Percentiles rank a stretch among this genome's conserved stretches.
These are phyloP conservation scores for Russula abietina DNA, from an alignment of 768 basidiomycete species.

Conservation along the genomic window DNA sequence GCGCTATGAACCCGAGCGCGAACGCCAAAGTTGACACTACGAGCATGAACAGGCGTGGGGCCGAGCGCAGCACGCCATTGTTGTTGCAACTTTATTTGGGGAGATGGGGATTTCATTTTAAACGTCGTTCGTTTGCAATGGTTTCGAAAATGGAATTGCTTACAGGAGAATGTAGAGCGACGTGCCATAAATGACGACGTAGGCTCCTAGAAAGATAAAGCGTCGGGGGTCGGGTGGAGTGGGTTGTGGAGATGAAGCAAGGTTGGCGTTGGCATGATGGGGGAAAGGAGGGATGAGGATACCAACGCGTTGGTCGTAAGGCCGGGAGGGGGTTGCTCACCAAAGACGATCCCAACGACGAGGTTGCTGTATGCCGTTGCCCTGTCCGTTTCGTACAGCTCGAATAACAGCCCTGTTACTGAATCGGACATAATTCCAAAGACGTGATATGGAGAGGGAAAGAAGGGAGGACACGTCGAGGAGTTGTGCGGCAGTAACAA, in stretches of 20 bases:
- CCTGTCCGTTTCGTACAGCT: constrained; percentile 3
- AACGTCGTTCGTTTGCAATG: no score
- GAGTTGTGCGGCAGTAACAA: no score
- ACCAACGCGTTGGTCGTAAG: no score
- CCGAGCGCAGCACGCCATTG: constrained; percentile 1
- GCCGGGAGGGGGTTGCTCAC: constrained; percentile 6
- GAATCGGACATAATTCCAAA: constrained; percentile 3
- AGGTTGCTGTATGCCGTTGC: constrained; percentile 10
- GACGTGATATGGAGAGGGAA: neutral
- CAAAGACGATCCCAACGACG: constrained; percentile 14
- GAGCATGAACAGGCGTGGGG: constrained; percentile 16
- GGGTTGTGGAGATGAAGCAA: neutral
- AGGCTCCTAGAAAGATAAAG: neutral
- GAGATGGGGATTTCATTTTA: no score
- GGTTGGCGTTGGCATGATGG: no score
- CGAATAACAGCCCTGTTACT: neutral
- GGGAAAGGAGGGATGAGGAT: no score
- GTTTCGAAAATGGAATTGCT: neutral
- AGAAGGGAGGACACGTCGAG: neutral
- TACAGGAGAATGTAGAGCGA: constrained; percentile 20
- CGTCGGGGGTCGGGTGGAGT: no score
- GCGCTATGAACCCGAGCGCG: constrained; percentile 3
- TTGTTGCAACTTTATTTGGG: neutral
- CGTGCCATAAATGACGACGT: constrained; percentile 9
- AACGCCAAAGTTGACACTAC: constrained; percentile 10